Base-by-base conservation (phyloP, 208 protist species). In the Phytomonas sp. region DNA sequence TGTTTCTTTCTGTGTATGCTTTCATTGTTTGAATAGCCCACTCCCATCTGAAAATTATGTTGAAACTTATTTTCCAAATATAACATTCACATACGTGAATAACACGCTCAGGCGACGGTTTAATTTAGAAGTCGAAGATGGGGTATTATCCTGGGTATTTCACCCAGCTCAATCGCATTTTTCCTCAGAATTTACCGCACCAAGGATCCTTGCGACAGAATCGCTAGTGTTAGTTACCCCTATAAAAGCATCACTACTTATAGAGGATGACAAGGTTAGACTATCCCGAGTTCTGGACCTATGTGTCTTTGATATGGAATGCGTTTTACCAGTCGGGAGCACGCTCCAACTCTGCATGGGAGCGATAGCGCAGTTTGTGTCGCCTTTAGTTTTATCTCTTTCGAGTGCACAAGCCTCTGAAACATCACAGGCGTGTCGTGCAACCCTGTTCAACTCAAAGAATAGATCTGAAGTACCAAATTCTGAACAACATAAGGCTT, bases 301-400 rank as follows among this genome's bases (percentile, higher is more conserved):
- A 8, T 33, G 62, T 36, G 34, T 78, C 7, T 34, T 73, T n/a
- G 36, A 36, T n/a, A 7, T 82, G 8, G 74, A 79, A 68, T 75
- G 74, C 8, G 69, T 68, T 63, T 69, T 85, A 6, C 80, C 80
- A 0, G 45, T 77, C 45, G 80, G 76, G 4, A 70, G 78, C 32
- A 71, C 49, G 6, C 59, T 85, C 6, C 73, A 72, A 19, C 71
- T 52, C 59, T 81, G 76, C 73, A 69, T 73, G 26, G 80, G 81
- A 56, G 72, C 80, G 4, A 19, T 81, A 4, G 70, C 71, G 12
- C 69, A 72, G 59, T 67, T 74, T 0, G 29, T 81, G 30, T 29
- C 81, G 60, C 80, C 76, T 31, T 23, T 85, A 10, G 6, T 70
- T 19, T 49, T 19, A 16, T 49, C 14, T 16, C 6, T 49, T 49